Evolutionary conservation across 495 filamentous ascomycete species (phyloP), one percentile per base, ranked within the genome.

Genomic region (Aspergillus ostianus): DNA sequence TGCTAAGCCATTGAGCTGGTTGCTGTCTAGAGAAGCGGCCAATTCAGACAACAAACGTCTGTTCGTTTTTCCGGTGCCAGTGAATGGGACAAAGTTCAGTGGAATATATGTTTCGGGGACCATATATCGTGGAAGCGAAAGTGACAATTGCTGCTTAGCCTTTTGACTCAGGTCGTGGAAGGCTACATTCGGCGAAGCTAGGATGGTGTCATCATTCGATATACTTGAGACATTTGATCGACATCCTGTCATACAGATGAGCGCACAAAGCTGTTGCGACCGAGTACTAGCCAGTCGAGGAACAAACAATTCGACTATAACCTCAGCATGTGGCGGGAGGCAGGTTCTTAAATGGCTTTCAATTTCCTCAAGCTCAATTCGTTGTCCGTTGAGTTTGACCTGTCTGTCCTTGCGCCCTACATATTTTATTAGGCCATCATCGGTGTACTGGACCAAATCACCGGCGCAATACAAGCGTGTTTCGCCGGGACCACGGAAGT

Each of bases 351-450:
- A 19, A 49, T 49, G 21, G 12, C 36, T 41, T 66, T 85, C 82
- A 21, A 85, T 74, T 51, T 85, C 82, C 12, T 73, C 75, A 12
- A 84, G 65, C 62, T 85, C 82, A 45, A 85, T 75, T 17, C 82
- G 67, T 59, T 84, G 82, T 7, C 82, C 82, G 8, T 73, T 72
- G 0, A 85, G 64, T 64, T 85, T 85, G 7, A 82, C 77, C 61
- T 83, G 80, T 20, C 76, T 70, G 54, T 85, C 82, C 44, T 78
- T 77, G 7, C 82, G 72, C 7, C 82, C 82, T 5, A 84, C 50
- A 46, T 55, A 70, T 19, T 23, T 41, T n/a, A 80, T 60, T 1
- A 60, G 68, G 6, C 77, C 76, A 47, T 78, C 69, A 2, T 66
- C 61, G 50, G 72, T 70, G 58, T 79, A 80, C n/a, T 64, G 57